Conservation (phyloP, 2,329 filamentous ascomycete species). For the Penicillium psychrosexuale region DNA sequence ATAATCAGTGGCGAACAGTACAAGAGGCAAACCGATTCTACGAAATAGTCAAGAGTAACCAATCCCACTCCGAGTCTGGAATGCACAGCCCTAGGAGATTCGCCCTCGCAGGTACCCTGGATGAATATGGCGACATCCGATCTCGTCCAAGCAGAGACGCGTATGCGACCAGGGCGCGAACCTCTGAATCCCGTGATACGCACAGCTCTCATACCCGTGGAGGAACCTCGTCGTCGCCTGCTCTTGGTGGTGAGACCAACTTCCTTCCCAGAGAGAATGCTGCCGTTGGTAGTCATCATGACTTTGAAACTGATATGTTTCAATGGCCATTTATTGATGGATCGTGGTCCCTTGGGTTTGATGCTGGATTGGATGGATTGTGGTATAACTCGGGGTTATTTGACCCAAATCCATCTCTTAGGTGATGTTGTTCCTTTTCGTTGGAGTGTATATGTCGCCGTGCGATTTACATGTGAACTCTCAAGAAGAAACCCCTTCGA, state of each 20-base stretch:
- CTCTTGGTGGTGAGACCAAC: slow-evolving; percentile 3
- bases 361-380: slow-evolving; percentile 31
- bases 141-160: slow-evolving; percentile 26
- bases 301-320: slow-evolving; percentile 36
- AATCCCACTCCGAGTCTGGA: slow-evolving; percentile 18
- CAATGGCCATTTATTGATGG: slow-evolving; percentile 40
- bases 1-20: slow-evolving; percentile 33
- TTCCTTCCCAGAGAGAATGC: slow-evolving; percentile 8
- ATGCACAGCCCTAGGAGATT: slow-evolving; percentile 30
- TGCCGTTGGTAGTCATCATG: slow-evolving; percentile 16
- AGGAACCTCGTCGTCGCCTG: slow-evolving; percentile 5
- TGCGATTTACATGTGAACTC: accelerated
- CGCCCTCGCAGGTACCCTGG: slow-evolving; percentile 33
- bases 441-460: neutral
- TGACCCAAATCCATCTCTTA: slow-evolving; percentile 11
- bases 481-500: accelerated
- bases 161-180: slow-evolving; percentile 12
- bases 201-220: slow-evolving; percentile 6
- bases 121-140: slow-evolving; percentile 39
- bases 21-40: slow-evolving; percentile 39
- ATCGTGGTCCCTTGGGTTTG: slow-evolving; percentile 36
- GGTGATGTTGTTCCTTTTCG: neutral
- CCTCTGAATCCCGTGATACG: slow-evolving; percentile 10
- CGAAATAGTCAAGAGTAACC: slow-evolving; percentile 30
- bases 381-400: slow-evolving; percentile 27